Base-by-base conservation (phyloP, 2,329 filamentous ascomycete species). In the Leptographium radiaticola region DNA sequence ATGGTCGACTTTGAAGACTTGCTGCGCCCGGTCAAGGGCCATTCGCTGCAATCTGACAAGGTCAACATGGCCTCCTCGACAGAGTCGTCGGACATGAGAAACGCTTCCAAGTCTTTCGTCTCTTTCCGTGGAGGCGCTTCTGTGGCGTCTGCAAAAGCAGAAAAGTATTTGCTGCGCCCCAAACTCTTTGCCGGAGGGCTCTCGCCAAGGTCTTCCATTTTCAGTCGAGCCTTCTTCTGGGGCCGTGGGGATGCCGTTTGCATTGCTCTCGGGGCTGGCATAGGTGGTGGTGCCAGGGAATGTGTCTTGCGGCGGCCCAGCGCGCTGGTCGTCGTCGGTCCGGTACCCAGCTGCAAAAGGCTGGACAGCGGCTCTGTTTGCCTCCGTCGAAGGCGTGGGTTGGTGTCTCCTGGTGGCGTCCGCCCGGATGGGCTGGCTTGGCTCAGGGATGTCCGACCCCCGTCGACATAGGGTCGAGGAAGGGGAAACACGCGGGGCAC, bases 401-500 rank as follows among this genome's bases (percentile, higher is more conserved):
- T 44, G 1, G 70, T 4, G 2, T 11, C 8, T 42, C 2, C 25
- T 5, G 45, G 13, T 4, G 46, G 13, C 34, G 49, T 7, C 5
- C 20, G 18, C 16, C 4, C 33, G 11, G 47, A 31, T 4, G 49
- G n/a, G 11, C 30, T 65, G 15, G 60, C 51, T 16, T 59, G 51
- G 6, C 53, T 53, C 18, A 62, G 57, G 2, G 61, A 51, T 6
- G 54, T 51, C 45, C 51, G 48, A 48, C 58, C 59, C 6, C 66
- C 67, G 4, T 75, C 70, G 30, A 81, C 59, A 57, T 82, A 82
- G 1, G 79, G 79, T 43, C 79, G 68, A 0, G 79, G 79, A 9
- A 82, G 67, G 3, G 79, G 79, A 56, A 79, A 81, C 0, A 82
- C 76, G 1, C 78, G 72, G 2, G 78, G 75, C 6, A 73, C 72